These are phyloP conservation scores for Grosmannia serpens DNA, from an alignment of 2,329 filamentous ascomycete genomes.

Conservation along the genomic window DNA sequence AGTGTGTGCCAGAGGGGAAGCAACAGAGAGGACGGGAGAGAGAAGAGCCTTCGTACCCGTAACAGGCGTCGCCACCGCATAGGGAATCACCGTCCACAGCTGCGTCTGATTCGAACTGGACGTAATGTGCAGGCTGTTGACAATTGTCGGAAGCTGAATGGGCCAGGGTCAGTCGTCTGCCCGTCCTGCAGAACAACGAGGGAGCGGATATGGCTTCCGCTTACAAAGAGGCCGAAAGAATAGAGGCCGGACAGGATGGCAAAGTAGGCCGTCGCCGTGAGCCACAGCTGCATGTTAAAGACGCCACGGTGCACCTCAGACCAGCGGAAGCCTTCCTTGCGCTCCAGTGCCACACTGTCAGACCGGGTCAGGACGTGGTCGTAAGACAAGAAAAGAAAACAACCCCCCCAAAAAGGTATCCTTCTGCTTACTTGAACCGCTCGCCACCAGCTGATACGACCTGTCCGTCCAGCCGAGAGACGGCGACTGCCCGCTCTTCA, in stretches of 20 bases:
- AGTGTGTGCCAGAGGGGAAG: too few relatives aligned
- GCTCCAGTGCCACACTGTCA: neutral
- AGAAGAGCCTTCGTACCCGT: conserved; percentile 26
- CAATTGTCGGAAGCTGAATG: conserved; percentile 48
- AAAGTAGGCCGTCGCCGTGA: conserved; percentile 51
- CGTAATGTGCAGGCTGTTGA: conserved; percentile 37
- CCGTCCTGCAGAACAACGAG: neutral
- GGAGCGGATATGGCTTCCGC: neutral
- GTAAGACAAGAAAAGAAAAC: too few relatives aligned
- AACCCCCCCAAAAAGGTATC: too few relatives aligned
- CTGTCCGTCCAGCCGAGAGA: conserved; percentile 24
- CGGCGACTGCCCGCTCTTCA: conserved; percentile 38
- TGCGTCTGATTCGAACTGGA: conserved; percentile 43
- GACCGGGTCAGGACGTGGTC: too few relatives aligned
- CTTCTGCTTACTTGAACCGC: neutral
- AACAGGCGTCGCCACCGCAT: conserved; percentile 45
- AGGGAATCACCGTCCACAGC: conserved; percentile 53
- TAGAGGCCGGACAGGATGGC: conserved; percentile 47
- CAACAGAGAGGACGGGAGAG: too few relatives aligned
- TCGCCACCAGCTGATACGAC: neutral
- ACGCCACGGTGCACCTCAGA: conserved; percentile 51
- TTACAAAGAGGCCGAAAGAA: conserved; percentile 51
- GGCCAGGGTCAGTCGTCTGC: neutral
- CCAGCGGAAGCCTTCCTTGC: conserved; percentile 43
- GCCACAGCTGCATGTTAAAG: conserved; percentile 49